Evolutionary conservation across 2,329 filamentous ascomycete species (phyloP).

Genomic region (Paecilomyces sp.): DNA sequence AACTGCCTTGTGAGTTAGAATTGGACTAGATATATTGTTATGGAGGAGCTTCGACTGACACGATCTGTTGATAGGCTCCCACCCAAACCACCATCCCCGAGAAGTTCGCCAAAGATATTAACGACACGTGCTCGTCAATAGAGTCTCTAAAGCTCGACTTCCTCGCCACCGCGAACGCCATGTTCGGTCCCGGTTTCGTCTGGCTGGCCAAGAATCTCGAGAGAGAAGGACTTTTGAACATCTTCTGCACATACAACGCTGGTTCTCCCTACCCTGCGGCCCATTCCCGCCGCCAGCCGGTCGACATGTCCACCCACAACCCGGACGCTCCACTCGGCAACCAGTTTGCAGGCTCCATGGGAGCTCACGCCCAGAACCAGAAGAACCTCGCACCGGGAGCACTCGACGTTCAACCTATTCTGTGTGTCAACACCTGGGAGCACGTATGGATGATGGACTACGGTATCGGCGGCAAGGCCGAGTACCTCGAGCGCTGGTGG

Average conservation of each 20-base stretch:
- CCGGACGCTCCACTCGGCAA: constrained; percentile 25
- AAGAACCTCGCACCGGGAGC: constrained; percentile 33
- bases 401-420: constrained; percentile 60
- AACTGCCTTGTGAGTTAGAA: constrained; percentile 34
- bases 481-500: constrained; percentile 81
- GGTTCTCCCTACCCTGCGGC: constrained; percentile 82
- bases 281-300: constrained; percentile 64
- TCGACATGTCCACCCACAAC: constrained; percentile 39
- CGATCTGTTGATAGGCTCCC: constrained; percentile 29
- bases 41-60: not conserved
- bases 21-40: not conserved
- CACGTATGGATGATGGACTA: constrained; percentile 87
- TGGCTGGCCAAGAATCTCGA: constrained; percentile 69
- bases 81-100: constrained; percentile 46
- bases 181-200: constrained; percentile 97
- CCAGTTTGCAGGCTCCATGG: constrained; percentile 29
- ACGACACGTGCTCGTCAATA: constrained; percentile 69
- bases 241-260: constrained; percentile 85
- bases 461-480: constrained; percentile 65
- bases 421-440: constrained; percentile 96
- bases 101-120: constrained; percentile 53
- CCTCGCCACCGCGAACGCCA: constrained; percentile 69
- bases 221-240: constrained; percentile 46
- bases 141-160: constrained; percentile 77
- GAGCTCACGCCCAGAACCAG: constrained; percentile 23